Conservation (phyloP, 495 filamentous ascomycete genomes). For the Talaromyces liani region DNA sequence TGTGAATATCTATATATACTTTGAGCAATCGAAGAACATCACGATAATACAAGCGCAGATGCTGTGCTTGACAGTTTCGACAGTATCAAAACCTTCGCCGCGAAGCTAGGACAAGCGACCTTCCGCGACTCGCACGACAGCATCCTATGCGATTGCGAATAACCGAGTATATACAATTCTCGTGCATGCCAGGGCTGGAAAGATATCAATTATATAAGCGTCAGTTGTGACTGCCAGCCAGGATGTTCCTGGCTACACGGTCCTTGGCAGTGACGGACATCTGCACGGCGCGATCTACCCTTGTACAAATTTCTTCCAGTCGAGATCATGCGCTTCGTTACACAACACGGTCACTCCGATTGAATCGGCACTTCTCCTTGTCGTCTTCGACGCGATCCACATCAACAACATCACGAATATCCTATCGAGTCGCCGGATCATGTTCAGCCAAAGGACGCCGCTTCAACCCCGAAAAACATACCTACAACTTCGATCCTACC, state of each 20-base stretch:
- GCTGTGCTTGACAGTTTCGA: not conserved
- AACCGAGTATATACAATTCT: not conserved
- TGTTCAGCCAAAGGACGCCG: slow-evolving; percentile 70
- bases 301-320: not conserved
- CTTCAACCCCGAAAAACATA: slow-evolving; percentile 62
- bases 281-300: slow-evolving; percentile 1
- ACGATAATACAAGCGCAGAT: not conserved
- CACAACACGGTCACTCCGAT: not conserved
- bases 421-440: slow-evolving; percentile 45
- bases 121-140: not conserved
- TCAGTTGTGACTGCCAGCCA: not conserved
- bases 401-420: slow-evolving; percentile 23
- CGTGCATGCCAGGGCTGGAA: not conserved
- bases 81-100: not conserved
- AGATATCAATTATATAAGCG: not conserved
- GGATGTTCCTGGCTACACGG: slow-evolving; percentile 8
- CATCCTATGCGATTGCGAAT: not conserved
- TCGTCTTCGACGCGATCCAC: slow-evolving; percentile 11
- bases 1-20: not conserved
- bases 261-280: slow-evolving; percentile 5
- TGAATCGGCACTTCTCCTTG: not conserved
- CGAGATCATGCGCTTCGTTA: not conserved
- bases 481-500: slow-evolving; percentile 69
- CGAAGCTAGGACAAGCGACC: not conserved
- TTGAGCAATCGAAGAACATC: not conserved